Evolutionary conservation across 139 green algal genomes (phyloP).

Genomic region (Desmodesmus armatus): DNA sequence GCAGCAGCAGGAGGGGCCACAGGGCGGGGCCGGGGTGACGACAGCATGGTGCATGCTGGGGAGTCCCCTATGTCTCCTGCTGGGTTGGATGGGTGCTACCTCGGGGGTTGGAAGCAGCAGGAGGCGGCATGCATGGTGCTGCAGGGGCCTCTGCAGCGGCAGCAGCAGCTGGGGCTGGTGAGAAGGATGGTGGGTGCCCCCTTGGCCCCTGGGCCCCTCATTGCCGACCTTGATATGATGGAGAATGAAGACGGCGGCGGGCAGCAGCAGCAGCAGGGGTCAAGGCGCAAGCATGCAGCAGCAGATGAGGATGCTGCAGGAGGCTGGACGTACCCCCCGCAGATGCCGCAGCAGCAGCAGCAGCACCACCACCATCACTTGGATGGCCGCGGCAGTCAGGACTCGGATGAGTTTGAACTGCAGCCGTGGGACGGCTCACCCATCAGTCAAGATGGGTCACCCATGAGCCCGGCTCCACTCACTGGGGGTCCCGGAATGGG

Average conservation of each 20-base stretch:
- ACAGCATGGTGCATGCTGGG: no score
- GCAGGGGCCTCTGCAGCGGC: not conserved
- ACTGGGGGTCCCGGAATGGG: not conserved
- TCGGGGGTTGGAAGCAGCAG: not conserved
- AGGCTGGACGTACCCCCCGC: not conserved
- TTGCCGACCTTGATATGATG: not conserved
- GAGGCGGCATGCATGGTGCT: not conserved
- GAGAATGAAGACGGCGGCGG: not conserved
- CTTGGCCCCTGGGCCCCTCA: no score
- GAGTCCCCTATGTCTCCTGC: no score
- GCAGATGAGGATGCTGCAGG: not conserved
- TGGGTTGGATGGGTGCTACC: not conserved
- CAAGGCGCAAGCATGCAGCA: not conserved
- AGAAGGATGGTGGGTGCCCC: not conserved
- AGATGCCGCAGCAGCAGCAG: not conserved
- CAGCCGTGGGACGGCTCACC: constrained; percentile 40
- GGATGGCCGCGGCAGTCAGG: constrained; percentile 10
- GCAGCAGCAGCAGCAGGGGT: constrained; percentile 18
- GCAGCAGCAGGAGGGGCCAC: not conserved
- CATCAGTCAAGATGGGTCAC: constrained; percentile 30
- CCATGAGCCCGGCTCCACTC: constrained; percentile 18
- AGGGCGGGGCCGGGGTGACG: no score
- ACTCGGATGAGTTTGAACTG: constrained; percentile 30
- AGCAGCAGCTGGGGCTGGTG: not conserved
- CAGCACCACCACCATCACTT: not conserved